These are phyloP conservation scores for Phialophora expanda DNA, from an alignment of 2,329 filamentous ascomycete species.

Conservation along the genomic window DNA sequence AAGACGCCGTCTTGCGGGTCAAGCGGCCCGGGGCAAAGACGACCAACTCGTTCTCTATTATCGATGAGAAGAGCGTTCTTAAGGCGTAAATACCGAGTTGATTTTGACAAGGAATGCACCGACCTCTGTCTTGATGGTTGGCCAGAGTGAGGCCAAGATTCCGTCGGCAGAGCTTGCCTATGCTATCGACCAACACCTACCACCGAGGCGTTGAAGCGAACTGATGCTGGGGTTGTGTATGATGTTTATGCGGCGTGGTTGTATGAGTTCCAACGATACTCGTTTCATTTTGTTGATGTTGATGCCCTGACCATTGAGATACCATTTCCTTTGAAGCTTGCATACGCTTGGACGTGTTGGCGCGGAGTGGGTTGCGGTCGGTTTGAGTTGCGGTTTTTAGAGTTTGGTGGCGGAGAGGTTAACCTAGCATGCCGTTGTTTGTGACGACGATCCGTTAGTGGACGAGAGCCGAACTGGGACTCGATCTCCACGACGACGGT, in stretches of 20 bases:
- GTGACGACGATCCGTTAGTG: neutral
- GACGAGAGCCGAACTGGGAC: neutral
- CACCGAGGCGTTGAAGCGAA: conserved; percentile 46
- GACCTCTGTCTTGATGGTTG: conserved; percentile 41
- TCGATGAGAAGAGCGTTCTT: conserved; percentile 29
- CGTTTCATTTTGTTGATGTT: conserved; percentile 6
- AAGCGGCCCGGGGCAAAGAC: conserved; percentile 28
- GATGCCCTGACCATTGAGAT: conserved; percentile 6
- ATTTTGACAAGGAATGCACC: neutral
- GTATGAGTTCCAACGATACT: conserved; percentile 2
- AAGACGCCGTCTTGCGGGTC: conserved; percentile 67
- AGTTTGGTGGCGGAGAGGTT: neutral
- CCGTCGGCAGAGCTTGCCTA: neutral
- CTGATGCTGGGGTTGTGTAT: conserved; percentile 24
- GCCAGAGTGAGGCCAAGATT: conserved; percentile 39
- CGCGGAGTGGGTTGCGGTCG: neutral
- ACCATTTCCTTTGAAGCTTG: conserved; percentile 3
- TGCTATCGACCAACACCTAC: neutral
- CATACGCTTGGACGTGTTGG: conserved; percentile 8
- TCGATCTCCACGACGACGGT: neutral
- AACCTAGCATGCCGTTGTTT: neutral
- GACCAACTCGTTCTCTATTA: conserved; percentile 23
- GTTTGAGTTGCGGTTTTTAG: neutral
- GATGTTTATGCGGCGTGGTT: conserved; percentile 7
- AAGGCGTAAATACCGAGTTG: neutral